These are phyloP conservation scores for Stagonosporopsis cucurbitacearum DNA, from an alignment of 2,329 filamentous ascomycete species.

Conservation along the genomic window DNA sequence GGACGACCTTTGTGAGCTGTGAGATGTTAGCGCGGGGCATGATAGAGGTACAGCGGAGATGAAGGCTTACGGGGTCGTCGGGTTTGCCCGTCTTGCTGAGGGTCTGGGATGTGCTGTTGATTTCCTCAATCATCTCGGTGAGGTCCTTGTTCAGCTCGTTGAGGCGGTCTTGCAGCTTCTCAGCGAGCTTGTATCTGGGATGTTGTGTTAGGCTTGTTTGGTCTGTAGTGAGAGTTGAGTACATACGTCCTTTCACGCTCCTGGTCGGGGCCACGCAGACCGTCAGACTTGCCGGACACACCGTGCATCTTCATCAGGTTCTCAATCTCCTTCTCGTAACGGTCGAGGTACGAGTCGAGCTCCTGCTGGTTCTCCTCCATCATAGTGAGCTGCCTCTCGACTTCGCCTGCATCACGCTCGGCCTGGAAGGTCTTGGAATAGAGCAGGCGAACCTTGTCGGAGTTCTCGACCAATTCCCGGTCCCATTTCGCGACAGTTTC, in stretches of 20 bases:
- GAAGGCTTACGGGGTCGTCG: slow-evolving; percentile 42
- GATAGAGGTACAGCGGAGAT: not conserved
- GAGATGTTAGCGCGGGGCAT: not conserved
- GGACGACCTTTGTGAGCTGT: slow-evolving; percentile 91
- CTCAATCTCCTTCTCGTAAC: slow-evolving; percentile 91
- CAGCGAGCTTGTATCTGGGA: slow-evolving; percentile 80
- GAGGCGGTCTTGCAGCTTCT: slow-evolving; percentile 87
- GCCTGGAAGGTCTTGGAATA: slow-evolving; percentile 93
- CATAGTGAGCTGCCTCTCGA: slow-evolving; percentile 86
- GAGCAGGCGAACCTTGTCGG: slow-evolving; percentile 91
- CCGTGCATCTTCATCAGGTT: slow-evolving; percentile 89
- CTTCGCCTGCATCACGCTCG: slow-evolving; percentile 88
- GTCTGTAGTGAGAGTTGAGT: not conserved
- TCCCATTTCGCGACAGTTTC: slow-evolving; percentile 90
- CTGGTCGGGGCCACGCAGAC: slow-evolving; percentile 86
- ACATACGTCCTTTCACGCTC: slow-evolving; percentile 89
- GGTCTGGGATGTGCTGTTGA: slow-evolving; percentile 89
- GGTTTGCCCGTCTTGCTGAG: slow-evolving; percentile 88
- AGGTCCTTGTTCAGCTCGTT: slow-evolving; percentile 94
- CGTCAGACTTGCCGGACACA: slow-evolving; percentile 66
- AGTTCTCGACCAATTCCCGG: slow-evolving; percentile 88
- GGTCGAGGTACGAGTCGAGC: slow-evolving; percentile 83
- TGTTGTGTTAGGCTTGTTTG: slow-evolving; percentile 5
- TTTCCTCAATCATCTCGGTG: slow-evolving; percentile 96
- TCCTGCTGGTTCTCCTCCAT: slow-evolving; percentile 95